Base-by-base conservation (phyloP, 1,139 yeast genomes). In the Blastobotrys ciferrii region DNA sequence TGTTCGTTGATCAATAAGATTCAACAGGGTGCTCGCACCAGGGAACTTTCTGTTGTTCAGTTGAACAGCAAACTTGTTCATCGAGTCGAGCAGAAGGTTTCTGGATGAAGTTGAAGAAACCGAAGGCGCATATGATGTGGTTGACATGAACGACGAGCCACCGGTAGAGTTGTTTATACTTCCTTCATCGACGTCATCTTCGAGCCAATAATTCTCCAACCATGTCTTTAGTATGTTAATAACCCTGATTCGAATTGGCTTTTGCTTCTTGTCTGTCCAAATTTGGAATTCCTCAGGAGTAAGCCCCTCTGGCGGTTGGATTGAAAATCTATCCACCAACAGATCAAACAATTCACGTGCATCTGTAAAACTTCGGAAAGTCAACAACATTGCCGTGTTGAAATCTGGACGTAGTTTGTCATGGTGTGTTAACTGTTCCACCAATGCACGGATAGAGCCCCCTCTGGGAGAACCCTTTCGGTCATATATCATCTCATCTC, bases 301-400 rank as follows among this genome's bases (percentile, higher is more conserved):
- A 53, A 92, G 70, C 0, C 95, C 96, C 59, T 86, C 96, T 0
- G 97, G 97, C 3, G 97, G 95, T 53, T 80, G 82, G 31, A 82
- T 71, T 52, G 83, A 76, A 67, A 84, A 92, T 46, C 96, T 73
- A 32, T 75, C 74, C 32, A 84, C 79, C 52, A 92, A 70, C 42
- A 78, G 67, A 19, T 75, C 77, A 49, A 89, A 72, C 32, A 92
- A 73, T 50, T 82, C 87, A 2, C 76, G 69, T 0, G 95, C 78
- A 1, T 84, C 74, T 70, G 85, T 78, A 63, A 91, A 86, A 39
- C 94, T 82, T 36, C 87, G 75, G 66, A 87, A 89, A 0, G 95
- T 83, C 28, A 84, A 70, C 53, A 91, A 70, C 70, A 91, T 81
- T 0, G 89, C 78, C 7, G 83, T 72, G 60, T 82, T 84, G 68